These are phyloP conservation scores for Microcyclosporella mali DNA, from an alignment of 2,329 filamentous ascomycete species.

Conservation along the genomic window DNA sequence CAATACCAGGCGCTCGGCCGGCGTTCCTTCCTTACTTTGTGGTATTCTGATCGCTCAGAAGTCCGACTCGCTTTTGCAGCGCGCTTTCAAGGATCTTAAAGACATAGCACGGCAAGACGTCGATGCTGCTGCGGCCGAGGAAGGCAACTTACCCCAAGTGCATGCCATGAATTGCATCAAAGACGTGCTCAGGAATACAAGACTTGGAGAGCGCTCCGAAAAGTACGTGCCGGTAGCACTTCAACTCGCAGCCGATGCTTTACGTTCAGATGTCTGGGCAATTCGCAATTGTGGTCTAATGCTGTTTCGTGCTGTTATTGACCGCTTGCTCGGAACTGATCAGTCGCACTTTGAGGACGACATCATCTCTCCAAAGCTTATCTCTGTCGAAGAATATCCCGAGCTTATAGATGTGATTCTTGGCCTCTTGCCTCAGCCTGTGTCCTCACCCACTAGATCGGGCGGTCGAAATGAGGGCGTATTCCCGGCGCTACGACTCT, in stretches of 20 bases:
- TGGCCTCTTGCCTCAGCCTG: slow-evolving; percentile 45
- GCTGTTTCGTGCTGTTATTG: slow-evolving; percentile 78
- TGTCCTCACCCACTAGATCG: slow-evolving; percentile 2
- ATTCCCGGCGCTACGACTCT: slow-evolving; percentile 76
- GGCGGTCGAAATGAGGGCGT: slow-evolving; percentile 54
- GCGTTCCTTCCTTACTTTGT: slow-evolving; percentile 79
- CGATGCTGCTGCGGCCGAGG: slow-evolving; percentile 32
- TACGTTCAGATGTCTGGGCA: slow-evolving; percentile 82
- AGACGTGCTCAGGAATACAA: slow-evolving; percentile 80
- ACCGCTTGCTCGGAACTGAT: slow-evolving; percentile 68
- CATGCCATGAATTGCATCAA: slow-evolving; percentile 92
- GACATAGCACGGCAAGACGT: slow-evolving; percentile 45
- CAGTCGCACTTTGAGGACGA: slow-evolving; percentile 57
- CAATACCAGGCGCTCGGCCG: slow-evolving; percentile 80
- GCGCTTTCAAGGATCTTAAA: slow-evolving; percentile 58
- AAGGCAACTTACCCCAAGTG: slow-evolving; percentile 71
- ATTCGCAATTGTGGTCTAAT: slow-evolving; percentile 91
- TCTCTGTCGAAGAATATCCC: slow-evolving; percentile 65
- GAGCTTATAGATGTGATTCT: slow-evolving; percentile 59
- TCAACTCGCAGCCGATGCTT: slow-evolving; percentile 69
- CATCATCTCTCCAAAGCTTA: slow-evolving; percentile 43
- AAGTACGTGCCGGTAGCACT: slow-evolving; percentile 66
- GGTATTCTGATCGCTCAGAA: slow-evolving; percentile 68
- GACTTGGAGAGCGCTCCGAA: slow-evolving; percentile 67
- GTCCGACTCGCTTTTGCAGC: slow-evolving; percentile 51